Evolutionary conservation across 2,329 filamentous ascomycete species (phyloP).

Genomic region (Phaeophleospora eucalypticola): DNA sequence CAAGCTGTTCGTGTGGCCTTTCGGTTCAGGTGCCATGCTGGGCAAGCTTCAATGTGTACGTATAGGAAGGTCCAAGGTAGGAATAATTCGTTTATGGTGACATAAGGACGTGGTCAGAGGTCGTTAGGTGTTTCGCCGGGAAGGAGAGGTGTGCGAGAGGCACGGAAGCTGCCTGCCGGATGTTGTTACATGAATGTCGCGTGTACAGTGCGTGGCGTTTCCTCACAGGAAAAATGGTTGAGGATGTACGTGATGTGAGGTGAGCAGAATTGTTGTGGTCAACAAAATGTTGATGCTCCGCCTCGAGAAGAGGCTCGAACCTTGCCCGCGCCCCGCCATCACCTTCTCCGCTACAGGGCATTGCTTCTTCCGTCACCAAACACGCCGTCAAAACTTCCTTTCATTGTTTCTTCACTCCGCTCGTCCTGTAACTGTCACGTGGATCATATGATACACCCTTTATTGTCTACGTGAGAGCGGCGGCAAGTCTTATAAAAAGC

Average conservation of each 20-base stretch:
- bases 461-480: too few relatives aligned
- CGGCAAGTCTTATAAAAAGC: too few relatives aligned
- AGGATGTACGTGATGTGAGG: neutral
- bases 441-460: too few relatives aligned
- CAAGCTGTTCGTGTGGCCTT: slow-evolving; percentile 25
- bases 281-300: neutral
- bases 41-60: neutral
- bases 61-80: neutral
- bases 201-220: neutral
- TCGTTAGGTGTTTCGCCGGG: neutral
- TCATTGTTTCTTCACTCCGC: too few relatives aligned
- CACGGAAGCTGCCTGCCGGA: neutral
- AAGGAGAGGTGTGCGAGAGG: neutral
- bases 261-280: neutral
- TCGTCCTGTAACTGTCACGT: too few relatives aligned
- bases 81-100: neutral
- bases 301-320: neutral
- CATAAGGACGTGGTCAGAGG: neutral
- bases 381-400: too few relatives aligned
- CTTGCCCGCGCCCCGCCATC: neutral
- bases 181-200: neutral
- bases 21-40: slow-evolving; percentile 7
- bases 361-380: too few relatives aligned
- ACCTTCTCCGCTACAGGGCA: neutral
- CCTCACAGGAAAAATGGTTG: neutral